Evolutionary conservation across 345 rosid genomes (phyloP).

Genomic region (Moringa oleifera): DNA sequence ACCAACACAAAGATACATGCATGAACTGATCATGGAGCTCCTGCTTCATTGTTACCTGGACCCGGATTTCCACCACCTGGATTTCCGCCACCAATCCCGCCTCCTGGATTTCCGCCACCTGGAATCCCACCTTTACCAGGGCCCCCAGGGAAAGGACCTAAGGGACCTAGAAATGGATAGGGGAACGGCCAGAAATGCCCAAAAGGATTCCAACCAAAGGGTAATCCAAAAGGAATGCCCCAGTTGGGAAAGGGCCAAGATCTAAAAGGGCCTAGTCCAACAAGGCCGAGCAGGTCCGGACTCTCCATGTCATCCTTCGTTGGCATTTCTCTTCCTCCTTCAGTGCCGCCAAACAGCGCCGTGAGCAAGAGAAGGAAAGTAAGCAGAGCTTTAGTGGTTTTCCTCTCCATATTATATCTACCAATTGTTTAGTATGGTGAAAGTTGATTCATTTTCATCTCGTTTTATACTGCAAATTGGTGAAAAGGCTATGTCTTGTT

Average conservation of each 20-base stretch:
- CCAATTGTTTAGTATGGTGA: not conserved
- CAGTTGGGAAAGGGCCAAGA: no score
- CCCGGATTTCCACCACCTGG: no score
- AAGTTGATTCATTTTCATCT: not conserved
- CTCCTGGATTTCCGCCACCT: no score
- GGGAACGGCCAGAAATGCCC: conserved; percentile 3
- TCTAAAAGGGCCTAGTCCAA: no score
- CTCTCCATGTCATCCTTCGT: not conserved
- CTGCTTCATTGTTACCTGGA: no score
- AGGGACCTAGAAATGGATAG: not conserved
- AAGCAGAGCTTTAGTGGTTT: not conserved
- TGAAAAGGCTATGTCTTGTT: not conserved
- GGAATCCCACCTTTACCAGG: no score
- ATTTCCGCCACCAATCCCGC: no score
- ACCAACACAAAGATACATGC: no score
- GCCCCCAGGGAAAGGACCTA: no score
- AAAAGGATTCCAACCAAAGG: no score
- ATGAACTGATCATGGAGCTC: not conserved
- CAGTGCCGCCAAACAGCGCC: not conserved
- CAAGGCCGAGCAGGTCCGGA: conserved; percentile 4
- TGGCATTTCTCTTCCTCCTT: conserved; percentile 10
- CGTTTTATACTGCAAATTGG: conserved; percentile 1
- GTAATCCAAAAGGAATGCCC: conserved; percentile 7
- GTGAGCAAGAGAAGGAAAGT: not conserved
- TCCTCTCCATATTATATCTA: conserved; percentile 7